Percentiles rank a stretch among this genome's conserved stretches.
Evolutionary conservation across 257 asterid genomes (phyloP).

Genomic region (Gynochthodes officinalis): DNA sequence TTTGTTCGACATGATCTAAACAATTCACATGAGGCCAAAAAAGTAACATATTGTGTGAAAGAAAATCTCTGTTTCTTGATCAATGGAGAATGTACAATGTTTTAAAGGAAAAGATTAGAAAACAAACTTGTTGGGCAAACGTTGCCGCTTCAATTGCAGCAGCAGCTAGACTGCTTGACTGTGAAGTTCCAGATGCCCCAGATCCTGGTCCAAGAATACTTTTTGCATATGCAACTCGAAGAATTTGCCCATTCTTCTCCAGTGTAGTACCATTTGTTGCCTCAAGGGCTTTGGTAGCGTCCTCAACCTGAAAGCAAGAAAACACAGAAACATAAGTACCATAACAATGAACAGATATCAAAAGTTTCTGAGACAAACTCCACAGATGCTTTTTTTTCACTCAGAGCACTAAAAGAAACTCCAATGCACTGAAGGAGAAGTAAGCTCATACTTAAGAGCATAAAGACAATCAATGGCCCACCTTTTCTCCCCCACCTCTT

Average conservation of each 20-base stretch:
- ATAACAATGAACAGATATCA: background rate
- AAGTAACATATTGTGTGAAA: background rate
- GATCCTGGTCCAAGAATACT: conserved; percentile 90
- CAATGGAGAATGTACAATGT: background rate
- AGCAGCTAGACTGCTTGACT: conserved; percentile 96
- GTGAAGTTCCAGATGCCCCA: conserved; percentile 65
- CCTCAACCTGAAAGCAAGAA: conserved; percentile 63
- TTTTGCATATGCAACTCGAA: conserved; percentile 98
- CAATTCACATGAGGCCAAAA: background rate
- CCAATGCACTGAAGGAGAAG: background rate
- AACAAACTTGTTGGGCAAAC: conserved; percentile 90
- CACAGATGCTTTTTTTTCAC: background rate
- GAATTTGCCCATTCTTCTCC: conserved; percentile 98
- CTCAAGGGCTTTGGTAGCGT: conserved; percentile 92
- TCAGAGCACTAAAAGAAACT: background rate
- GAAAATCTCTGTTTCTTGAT: background rate
- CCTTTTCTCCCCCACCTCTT: background rate
- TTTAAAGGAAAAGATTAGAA: conserved; percentile 20
- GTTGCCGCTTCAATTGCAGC: conserved; percentile 99
- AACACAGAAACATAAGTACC: conserved; percentile 6
- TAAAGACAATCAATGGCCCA: background rate
- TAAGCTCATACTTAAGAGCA: background rate
- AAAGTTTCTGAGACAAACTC: background rate
- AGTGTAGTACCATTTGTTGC: conserved; percentile 85
- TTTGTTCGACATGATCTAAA: background rate